Percentiles rank a stretch among this genome's conserved stretches.
Conservation (phyloP, 345 rosid species). For the Gossypium stocksii region DNA sequence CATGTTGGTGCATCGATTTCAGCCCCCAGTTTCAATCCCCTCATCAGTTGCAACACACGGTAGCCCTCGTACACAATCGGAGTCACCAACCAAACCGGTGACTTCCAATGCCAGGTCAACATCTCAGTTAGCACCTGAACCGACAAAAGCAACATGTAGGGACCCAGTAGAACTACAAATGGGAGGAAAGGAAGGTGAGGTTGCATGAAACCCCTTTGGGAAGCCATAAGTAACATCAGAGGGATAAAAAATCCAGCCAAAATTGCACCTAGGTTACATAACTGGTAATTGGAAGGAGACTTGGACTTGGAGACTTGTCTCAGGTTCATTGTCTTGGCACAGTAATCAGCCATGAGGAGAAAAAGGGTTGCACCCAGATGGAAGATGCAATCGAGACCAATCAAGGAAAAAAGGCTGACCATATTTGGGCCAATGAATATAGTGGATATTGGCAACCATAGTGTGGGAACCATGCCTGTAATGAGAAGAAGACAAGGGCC, state of each 20-base stretch:
- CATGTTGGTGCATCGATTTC: slow-evolving; percentile 74
- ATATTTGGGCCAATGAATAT: slow-evolving; percentile 73
- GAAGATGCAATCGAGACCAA: slow-evolving; percentile 85
- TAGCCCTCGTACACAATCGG: slow-evolving; percentile 84
- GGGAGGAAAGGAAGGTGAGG: slow-evolving; percentile 63
- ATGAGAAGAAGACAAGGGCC: slow-evolving; percentile 80
- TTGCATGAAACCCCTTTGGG: slow-evolving; percentile 60
- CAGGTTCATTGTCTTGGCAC: slow-evolving; percentile 48
- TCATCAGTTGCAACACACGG: slow-evolving; percentile 75
- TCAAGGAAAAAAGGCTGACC: slow-evolving; percentile 77
- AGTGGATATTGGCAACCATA: slow-evolving; percentile 88
- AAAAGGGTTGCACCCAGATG: slow-evolving; percentile 82
- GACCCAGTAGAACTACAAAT: slow-evolving; percentile 64
- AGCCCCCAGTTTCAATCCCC: slow-evolving; percentile 70
- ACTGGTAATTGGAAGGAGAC: slow-evolving; percentile 72
- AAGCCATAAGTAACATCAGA: slow-evolving; percentile 45
- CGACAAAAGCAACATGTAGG: slow-evolving; percentile 69
- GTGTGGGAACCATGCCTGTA: slow-evolving; percentile 82
- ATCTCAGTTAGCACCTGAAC: slow-evolving; percentile 77
- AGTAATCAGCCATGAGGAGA: slow-evolving; percentile 83
- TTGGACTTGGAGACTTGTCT: slow-evolving; percentile 37
- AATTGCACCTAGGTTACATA: slow-evolving; percentile 68
- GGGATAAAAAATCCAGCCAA: slow-evolving; percentile 58
- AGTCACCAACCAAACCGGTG: slow-evolving; percentile 88
- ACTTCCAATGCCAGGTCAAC: slow-evolving; percentile 87